These are phyloP conservation scores for Naumovozyma castellii DNA, from an alignment of 805 yeast species.

Conservation along the genomic window DNA sequence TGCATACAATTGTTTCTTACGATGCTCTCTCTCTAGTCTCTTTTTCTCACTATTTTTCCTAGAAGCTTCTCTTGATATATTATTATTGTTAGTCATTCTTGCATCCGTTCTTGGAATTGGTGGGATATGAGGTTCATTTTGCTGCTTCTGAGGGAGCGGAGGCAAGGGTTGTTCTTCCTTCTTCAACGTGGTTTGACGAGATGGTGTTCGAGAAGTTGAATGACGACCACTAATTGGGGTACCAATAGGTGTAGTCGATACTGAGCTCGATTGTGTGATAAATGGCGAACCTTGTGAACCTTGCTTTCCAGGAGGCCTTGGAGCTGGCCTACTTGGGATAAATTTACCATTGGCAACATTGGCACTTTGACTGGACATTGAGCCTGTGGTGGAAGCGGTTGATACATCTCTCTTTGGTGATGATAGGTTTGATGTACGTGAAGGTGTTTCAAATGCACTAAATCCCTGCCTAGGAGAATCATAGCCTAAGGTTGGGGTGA, in stretches of 20 bases:
- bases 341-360: constrained; percentile 35
- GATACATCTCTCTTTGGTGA: background rate
- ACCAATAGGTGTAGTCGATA: background rate
- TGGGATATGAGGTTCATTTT: constrained; percentile 11
- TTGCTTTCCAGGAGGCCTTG: constrained; percentile 41
- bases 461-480: constrained; percentile 6
- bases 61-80: constrained; percentile 11
- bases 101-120: constrained; percentile 30
- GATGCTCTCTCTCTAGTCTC: constrained; percentile 67
- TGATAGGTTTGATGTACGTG: constrained; percentile 1
- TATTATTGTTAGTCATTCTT: constrained; percentile 7
- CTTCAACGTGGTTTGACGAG: constrained; percentile 13
- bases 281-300: constrained; percentile 5
- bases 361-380: too few relatives aligned
- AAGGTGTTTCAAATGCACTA: constrained; percentile 12
- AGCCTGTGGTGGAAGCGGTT: background rate
- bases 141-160: constrained; percentile 9
- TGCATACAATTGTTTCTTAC: constrained; percentile 54
- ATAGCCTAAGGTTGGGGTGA: constrained; percentile 2
- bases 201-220: constrained; percentile 13
- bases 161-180: constrained; percentile 24
- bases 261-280: constrained; percentile 1
- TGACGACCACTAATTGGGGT: constrained; percentile 9
- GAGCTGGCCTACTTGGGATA: constrained; percentile 62
- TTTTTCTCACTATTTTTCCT: constrained; percentile 42